Evolutionary conservation across 805 yeast species (phyloP).

Genomic region (Yamadazyma phyllophila): DNA sequence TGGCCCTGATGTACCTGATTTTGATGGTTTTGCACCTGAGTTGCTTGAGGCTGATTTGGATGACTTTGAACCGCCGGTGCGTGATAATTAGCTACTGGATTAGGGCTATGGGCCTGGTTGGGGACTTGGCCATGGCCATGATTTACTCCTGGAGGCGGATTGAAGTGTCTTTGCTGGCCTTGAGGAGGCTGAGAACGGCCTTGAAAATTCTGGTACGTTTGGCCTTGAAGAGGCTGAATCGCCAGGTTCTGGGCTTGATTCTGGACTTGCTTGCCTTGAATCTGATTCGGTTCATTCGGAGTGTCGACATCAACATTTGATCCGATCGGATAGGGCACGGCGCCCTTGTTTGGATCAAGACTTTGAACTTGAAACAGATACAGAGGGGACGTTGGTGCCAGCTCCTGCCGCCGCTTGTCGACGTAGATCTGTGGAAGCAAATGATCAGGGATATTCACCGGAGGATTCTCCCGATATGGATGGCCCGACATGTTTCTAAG

Average conservation of each 20-base stretch:
- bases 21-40: background rate
- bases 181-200: constrained; percentile 1
- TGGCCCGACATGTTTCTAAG: constrained; percentile 7
- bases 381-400: background rate
- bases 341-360: background rate
- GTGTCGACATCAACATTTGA: too few species aligned
- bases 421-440: constrained; percentile 22
- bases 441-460: constrained; percentile 23
- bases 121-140: background rate
- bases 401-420: constrained; percentile 1
- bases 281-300: too few species aligned
- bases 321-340: too few species aligned
- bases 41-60: background rate
- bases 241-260: constrained; percentile 2
- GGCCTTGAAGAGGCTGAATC: constrained; percentile 5
- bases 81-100: too few species aligned
- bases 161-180: constrained; percentile 1
- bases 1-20: background rate
- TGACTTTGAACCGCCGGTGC: background rate
- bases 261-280: constrained; percentile 6
- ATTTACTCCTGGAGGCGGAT: background rate
- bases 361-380: background rate
- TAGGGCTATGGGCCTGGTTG: too few species aligned
- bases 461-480: constrained; percentile 12
- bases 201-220: background rate